Evolutionary conservation across 2,329 filamentous ascomycete genomes (phyloP), one percentile per base, ranked within the genome.

Genomic region (Trichophyton schoenleinii): DNA sequence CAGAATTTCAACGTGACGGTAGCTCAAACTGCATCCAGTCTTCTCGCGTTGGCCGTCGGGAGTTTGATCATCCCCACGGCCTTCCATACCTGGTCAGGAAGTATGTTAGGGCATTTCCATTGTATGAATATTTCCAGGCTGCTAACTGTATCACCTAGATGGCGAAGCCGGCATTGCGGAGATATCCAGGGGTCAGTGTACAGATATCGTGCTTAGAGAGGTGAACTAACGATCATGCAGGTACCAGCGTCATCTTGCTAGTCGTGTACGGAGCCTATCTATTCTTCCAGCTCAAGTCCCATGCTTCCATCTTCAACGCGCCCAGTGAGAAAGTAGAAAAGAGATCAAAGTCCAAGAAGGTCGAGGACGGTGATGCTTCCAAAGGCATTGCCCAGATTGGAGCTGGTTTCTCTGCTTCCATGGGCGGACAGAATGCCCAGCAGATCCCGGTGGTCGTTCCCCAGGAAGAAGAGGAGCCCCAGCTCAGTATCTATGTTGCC

Each of bases 1-100:
- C 92, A 96, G 72, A 86, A 84, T 73, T 97, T 96, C 81, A 96
- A 96, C 77, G 84, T 88, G 38, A 92, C 89, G 0, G 91, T 96
- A 5, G 91, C 91, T 0, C 91, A 96, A 73, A 96, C 91, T 0
- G 89, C 91, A 2, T 86, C 91, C 13, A 90, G 87, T 69, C 76
- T 95, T 59, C 81, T 95, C 20, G 86, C 89, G 11, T 79, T 95
- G 20, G 86, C 88, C 13, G 88, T 95, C 42, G 87, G 86, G 58
- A 87, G 85, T 68, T 79, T 96, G 66, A 42, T 58, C 3, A 58
- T 58, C 31, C 55, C 55, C 2, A 58, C 55, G 9, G 55, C 55
- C 55, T 58, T 58, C 34, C 55, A 58, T 11, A 42, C 55, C 20
- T 58, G 55, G 55, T 58, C 55, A 4, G 38, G 38, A 13, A 42